phyloP scores from a whole-genome alignment of 2,329 filamentous ascomycete species.

The Alternaria tenuissima region DNA sequence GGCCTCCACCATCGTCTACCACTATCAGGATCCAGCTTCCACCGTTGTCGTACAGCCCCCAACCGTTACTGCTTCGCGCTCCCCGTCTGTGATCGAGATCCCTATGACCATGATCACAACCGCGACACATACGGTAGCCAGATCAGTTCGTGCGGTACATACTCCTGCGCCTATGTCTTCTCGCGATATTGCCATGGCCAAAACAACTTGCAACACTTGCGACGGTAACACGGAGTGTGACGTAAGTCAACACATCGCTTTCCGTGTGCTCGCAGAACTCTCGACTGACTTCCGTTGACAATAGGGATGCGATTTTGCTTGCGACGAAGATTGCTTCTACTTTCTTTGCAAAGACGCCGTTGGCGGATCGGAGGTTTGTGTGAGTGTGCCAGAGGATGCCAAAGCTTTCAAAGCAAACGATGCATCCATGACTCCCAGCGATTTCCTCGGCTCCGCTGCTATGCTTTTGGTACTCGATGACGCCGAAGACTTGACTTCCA shows the following conservation, averaged over 20 bases:
- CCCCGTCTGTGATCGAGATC: not conserved
- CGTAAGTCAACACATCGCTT: not conserved
- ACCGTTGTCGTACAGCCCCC: constrained; percentile 1
- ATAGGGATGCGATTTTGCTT: constrained; percentile 3
- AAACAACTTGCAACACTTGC: not conserved
- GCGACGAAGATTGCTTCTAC: not conserved
- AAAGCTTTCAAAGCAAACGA: not conserved
- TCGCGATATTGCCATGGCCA: not conserved
- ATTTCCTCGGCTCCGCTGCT: constrained; percentile 3
- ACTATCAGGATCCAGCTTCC: not conserved
- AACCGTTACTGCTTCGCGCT: constrained; percentile 3
- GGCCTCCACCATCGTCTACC: not conserved
- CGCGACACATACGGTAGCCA: constrained; percentile 2
- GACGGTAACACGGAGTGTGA: not conserved
- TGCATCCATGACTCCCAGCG: not conserved
- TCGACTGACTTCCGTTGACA: not conserved
- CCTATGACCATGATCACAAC: constrained; percentile 1
- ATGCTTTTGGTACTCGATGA: not conserved
- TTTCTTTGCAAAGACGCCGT: not conserved
- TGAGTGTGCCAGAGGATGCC: not conserved
- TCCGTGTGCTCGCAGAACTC: not conserved
- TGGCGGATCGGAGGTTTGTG: not conserved
- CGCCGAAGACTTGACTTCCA: not conserved
- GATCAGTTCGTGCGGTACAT: not conserved
- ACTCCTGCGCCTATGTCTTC: not conserved